A percentile compares a stretch with the other conserved stretches of the same genome.
phyloP scores from a whole-genome alignment of 371 early-diverging fungal species.

The Chytridium lagenaria region DNA sequence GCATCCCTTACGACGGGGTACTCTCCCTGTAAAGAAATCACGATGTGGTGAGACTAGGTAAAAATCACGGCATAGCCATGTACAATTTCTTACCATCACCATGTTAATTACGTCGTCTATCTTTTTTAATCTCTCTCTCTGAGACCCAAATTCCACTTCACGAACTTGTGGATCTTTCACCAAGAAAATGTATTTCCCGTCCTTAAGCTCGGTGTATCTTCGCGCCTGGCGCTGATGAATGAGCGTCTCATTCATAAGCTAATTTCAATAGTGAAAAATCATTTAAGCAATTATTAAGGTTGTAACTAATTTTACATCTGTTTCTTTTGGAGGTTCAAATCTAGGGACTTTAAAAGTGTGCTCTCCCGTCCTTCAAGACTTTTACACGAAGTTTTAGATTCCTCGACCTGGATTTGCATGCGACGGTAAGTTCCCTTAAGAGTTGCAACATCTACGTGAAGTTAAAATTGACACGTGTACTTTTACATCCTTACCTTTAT shows the following conservation, averaged over 20 bases:
- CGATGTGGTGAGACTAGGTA: background rate
- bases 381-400: conserved; percentile 31
- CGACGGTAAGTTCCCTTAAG: conserved; percentile 38
- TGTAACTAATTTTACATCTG: conserved; percentile 31
- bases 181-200: conserved; percentile 48
- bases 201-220: conserved; percentile 47
- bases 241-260: conserved; percentile 48
- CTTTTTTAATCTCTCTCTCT: conserved; percentile 25
- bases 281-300: background rate
- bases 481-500: conserved; percentile 36
- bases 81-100: conserved; percentile 28
- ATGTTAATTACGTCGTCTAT: conserved; percentile 34
- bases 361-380: conserved; percentile 37
- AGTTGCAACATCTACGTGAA: conserved; percentile 38
- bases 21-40: conserved; percentile 8
- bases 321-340: conserved; percentile 30
- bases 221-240: conserved; percentile 50
- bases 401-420: conserved; percentile 41
- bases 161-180: conserved; percentile 38
- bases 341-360: conserved; percentile 37
- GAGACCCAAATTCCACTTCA: conserved; percentile 36
- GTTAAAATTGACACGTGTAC: background rate
- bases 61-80: background rate
- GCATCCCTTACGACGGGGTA: conserved; percentile 1
- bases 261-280: background rate